phyloP scores from a whole-genome alignment of 345 rosid genomes.

The Cardamine occulta region DNA sequence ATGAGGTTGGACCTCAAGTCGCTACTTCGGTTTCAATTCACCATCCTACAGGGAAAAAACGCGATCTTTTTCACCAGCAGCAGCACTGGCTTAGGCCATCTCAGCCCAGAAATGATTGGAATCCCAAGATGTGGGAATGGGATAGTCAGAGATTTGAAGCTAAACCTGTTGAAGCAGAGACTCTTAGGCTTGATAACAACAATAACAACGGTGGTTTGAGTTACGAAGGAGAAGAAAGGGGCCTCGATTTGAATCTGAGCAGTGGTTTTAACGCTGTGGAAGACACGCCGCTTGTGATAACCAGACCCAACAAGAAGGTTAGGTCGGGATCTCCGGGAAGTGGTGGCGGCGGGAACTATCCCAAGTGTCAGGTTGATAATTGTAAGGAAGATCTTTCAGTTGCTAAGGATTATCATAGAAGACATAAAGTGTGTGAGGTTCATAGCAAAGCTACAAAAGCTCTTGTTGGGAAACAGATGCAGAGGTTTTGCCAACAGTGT shows the following conservation, averaged over 20 bases:
- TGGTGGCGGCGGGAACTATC: slow-evolving; percentile 50
- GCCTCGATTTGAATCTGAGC: slow-evolving; percentile 70
- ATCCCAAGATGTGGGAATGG: slow-evolving; percentile 76
- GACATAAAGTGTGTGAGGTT: slow-evolving; percentile 87
- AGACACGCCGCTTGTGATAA: slow-evolving; percentile 46
- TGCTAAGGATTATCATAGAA: slow-evolving; percentile 89
- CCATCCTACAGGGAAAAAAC: slow-evolving; percentile 57
- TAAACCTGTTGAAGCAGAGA: slow-evolving; percentile 50
- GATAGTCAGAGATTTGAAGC: slow-evolving; percentile 67
- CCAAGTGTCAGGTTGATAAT: slow-evolving; percentile 86
- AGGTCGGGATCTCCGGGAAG: slow-evolving; percentile 74
- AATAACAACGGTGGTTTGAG: slow-evolving; percentile 23
- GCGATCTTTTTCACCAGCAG: slow-evolving; percentile 52
- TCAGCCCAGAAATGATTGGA: slow-evolving; percentile 57
- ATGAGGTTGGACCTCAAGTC: slow-evolving; percentile 69
- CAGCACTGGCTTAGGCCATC: slow-evolving; percentile 32
- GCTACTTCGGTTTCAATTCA: slow-evolving; percentile 62
- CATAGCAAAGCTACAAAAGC: slow-evolving; percentile 84
- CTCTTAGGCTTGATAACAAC: slow-evolving; percentile 44
- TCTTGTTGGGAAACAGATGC: slow-evolving; percentile 84
- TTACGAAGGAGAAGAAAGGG: slow-evolving; percentile 49
- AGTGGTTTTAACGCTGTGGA: slow-evolving; percentile 51
- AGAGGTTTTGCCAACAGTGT: slow-evolving; percentile 98
- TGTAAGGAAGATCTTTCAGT: slow-evolving; percentile 74
- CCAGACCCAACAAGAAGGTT: slow-evolving; percentile 69